Evolutionary conservation across 2,329 filamentous ascomycete genomes (phyloP), one percentile per base, ranked within the genome.

Genomic region (Diaporthe destruens): DNA sequence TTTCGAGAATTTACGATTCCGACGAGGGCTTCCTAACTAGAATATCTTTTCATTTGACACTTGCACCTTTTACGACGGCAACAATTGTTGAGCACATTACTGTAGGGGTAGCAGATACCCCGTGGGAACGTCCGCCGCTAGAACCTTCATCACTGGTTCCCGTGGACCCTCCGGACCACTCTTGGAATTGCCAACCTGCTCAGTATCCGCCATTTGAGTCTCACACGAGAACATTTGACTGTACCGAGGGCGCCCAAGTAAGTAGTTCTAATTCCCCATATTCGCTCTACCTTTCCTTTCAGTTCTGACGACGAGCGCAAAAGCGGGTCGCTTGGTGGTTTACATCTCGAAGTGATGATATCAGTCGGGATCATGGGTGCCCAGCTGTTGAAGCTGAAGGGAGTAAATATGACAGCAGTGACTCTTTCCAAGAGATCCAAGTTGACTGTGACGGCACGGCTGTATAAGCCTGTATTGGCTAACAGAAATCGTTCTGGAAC

Each of bases 281-380:
- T 5, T 49, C 44, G 7, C 11, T n/a, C 44, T 23, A n/a, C 3
- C 36, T 8, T 12, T 39, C 9, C 36, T 18, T 20, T 6, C 16
- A 0, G 44, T 49, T 49, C 44, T 49, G 29, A 55, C 53, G 3
- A 55, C 14, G 6, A 55, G 25, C 20, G 18, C 16, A 20, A 4
- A 4, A 55, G 53, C 25, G 53, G 12, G 53, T 55, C 9, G 53
- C 53, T 14, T 55, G 53, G 53, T 55, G 53, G 53, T 55, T 55
- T 4, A 55, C 53, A 32, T 18, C 0, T 29, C 12, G 53, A 34
- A 8, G 2, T 20, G 53, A 55, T 4, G 53, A 55, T 20, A 55
- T 55, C 32, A 55, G 25, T 14, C 53, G 53, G 32, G 53, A 55
- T 32, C 53, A 32, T 9, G 53, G 53, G 16, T 32, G 29, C 53